Evolutionary conservation across 2,329 filamentous ascomycete species (phyloP), one percentile per base, ranked within the genome.

Genomic region (Fusarium tjaetaba): DNA sequence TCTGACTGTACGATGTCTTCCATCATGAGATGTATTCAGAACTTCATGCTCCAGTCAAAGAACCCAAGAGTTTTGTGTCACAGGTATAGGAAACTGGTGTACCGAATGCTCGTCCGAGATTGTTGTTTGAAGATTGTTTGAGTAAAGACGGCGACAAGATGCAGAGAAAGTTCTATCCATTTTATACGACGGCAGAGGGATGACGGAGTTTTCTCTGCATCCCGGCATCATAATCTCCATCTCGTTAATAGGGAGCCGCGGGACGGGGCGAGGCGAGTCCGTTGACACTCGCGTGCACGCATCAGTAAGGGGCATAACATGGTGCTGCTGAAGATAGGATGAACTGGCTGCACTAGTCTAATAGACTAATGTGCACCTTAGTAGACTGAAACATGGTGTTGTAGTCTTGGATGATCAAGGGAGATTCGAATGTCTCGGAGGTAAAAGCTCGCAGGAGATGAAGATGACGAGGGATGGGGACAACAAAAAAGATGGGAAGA

Each of bases 291-390:
- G 26, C 42, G 43, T 34, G 28, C 14, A 34, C n/a, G 26, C 64
- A 56, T 68, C 26, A n/a, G 48, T 30, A 68, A 45, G 65, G 65
- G 65, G 64, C 9, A 32, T 7, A 11, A 22, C 13, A 45, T 28
- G 48, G 51, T 52, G 32, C 18, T 26, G 20, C 24, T 32, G 20
- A 36, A 60, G 30, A 41, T 22, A 51, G 28, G 24, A 18, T 38
- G 24, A 42, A 38, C 30, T 36, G 36, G 39, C 52, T 70, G 41
- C 52, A 70, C 65, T 69, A 69, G 66, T 22, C 32, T n/a, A 22
- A 38, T 18, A 43, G 42, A 32, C 61, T 67, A 49, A 45, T 41
- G 56, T 41, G 36, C 16, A 46, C 32, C 42, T n/a, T 46, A 51
- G 49, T 28, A 45, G 10, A 32, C 11, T 56, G 38, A 52, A 43